These are phyloP conservation scores for Misopates orontium DNA, from an alignment of 257 asterid species.

Conservation along the genomic window DNA sequence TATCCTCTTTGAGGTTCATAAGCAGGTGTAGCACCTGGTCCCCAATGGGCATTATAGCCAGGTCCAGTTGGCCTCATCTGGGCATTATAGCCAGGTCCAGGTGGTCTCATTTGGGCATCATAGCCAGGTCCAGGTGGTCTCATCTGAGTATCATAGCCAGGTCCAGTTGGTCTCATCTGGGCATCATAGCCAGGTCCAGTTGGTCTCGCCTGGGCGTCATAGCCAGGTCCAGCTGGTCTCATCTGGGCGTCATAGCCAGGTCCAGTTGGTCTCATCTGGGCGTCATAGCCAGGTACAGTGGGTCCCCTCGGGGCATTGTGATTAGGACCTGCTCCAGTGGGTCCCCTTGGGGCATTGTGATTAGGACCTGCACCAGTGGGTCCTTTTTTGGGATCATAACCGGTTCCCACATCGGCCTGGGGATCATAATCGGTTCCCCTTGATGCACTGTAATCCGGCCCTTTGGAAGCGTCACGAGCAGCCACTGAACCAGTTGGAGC, in stretches of 20 bases:
- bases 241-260: too few relatives aligned
- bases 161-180: constrained; percentile 20
- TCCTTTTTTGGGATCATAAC: constrained; percentile 43
- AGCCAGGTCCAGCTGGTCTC: too few relatives aligned
- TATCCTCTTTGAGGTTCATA: constrained; percentile 14
- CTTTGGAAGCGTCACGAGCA: constrained; percentile 48
- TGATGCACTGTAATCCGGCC: constrained; percentile 40
- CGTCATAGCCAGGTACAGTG: too few relatives aligned
- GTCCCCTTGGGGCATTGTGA: constrained; percentile 43
- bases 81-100: constrained; percentile 23
- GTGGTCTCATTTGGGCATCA: constrained; percentile 17
- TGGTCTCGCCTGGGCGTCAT: constrained; percentile 36
- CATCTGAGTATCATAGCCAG: constrained; percentile 31
- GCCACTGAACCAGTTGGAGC: constrained; percentile 41
- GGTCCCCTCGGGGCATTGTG: constrained; percentile 46
- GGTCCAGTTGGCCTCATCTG: constrained; percentile 28
- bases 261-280: too few relatives aligned
- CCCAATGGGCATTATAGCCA: constrained; percentile 28
- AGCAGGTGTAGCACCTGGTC: constrained; percentile 3
- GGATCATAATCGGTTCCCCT: constrained; percentile 48
- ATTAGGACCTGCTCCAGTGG: constrained; percentile 34
- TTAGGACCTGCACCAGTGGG: constrained; percentile 38
- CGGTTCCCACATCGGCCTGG: constrained; percentile 42
- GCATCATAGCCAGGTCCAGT: constrained; percentile 17
- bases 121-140: not conserved